phyloP scores from a whole-genome alignment of 805 yeast species.

The Teunomyces kruisii region DNA sequence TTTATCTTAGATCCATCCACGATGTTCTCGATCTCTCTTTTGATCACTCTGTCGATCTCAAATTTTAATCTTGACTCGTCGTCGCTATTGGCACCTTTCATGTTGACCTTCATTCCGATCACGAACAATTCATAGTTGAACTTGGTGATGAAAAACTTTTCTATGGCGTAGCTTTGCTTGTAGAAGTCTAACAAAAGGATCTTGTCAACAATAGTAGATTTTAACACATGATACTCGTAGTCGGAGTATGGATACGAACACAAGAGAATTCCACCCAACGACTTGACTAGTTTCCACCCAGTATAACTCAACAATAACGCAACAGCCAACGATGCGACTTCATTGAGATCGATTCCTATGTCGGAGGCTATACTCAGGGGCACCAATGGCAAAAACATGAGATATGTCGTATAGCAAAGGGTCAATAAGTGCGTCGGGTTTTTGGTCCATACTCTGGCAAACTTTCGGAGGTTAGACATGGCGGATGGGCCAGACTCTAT shows the following conservation, averaged over 20 bases:
- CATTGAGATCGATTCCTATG: conserved; percentile 39
- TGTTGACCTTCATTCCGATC: conserved; percentile 52
- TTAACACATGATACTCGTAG: conserved; percentile 36
- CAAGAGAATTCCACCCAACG: conserved; percentile 52
- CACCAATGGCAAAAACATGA: conserved; percentile 41
- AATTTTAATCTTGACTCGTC: conserved; percentile 60
- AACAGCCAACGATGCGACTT: conserved; percentile 45
- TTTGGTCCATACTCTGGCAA: conserved; percentile 19
- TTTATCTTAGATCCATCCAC: conserved; percentile 19
- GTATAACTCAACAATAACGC: conserved; percentile 46
- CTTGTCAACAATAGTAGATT: conserved; percentile 40
- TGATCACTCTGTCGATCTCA: conserved; percentile 46
- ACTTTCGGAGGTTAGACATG: conserved; percentile 9
- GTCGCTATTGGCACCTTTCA: conserved; percentile 72
- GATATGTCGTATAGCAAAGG: conserved; percentile 38
- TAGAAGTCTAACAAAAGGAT: conserved; percentile 53
- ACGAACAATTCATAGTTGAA: conserved; percentile 62
- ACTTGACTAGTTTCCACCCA: conserved; percentile 53
- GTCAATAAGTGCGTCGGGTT: conserved; percentile 51
- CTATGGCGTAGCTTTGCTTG: conserved; percentile 48
- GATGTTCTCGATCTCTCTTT: conserved; percentile 27
- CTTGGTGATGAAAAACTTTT: conserved; percentile 54
- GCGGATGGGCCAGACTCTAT: neutral
- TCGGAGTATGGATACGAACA: conserved; percentile 52
- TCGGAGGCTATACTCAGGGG: conserved; percentile 29